Conservation (phyloP, 306 rosid species). For the Lupinus albus region DNA sequence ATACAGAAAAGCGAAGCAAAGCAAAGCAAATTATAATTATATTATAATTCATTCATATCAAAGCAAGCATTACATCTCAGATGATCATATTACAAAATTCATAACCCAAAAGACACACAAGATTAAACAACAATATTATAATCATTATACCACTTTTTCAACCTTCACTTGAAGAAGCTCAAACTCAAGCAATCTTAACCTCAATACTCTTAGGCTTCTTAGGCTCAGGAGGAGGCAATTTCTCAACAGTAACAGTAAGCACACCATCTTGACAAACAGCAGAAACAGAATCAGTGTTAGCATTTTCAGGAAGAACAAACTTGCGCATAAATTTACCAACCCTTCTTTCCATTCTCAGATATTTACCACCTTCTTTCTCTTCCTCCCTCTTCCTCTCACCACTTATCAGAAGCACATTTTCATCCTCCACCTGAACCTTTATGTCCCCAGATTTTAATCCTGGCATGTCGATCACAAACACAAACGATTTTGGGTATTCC, state of each 20-base stretch:
- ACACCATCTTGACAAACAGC: constrained; percentile 88
- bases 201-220: constrained; percentile 83
- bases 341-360: constrained; percentile 86
- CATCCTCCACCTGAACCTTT: constrained; percentile 90
- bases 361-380: constrained; percentile 76
- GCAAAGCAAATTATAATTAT: not conserved
- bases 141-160: not conserved
- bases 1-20: not conserved
- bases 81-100: not conserved
- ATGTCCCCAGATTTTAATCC: constrained; percentile 84
- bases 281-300: constrained; percentile 57
- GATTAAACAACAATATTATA: not conserved
- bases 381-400: constrained; percentile 95
- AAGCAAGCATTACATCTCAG: not conserved
- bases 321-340: constrained; percentile 86
- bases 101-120: not conserved
- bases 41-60: not conserved
- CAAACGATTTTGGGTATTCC: constrained; percentile 67
- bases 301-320: constrained; percentile 85
- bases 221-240: constrained; percentile 93
- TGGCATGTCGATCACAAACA: constrained; percentile 86
- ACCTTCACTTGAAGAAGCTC: not conserved
- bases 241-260: constrained; percentile 70
- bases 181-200: constrained; percentile 62
- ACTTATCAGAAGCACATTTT: constrained; percentile 68